Base-by-base conservation (phyloP, 2,329 filamentous ascomycete genomes). In the Leptodontidium sp. region DNA sequence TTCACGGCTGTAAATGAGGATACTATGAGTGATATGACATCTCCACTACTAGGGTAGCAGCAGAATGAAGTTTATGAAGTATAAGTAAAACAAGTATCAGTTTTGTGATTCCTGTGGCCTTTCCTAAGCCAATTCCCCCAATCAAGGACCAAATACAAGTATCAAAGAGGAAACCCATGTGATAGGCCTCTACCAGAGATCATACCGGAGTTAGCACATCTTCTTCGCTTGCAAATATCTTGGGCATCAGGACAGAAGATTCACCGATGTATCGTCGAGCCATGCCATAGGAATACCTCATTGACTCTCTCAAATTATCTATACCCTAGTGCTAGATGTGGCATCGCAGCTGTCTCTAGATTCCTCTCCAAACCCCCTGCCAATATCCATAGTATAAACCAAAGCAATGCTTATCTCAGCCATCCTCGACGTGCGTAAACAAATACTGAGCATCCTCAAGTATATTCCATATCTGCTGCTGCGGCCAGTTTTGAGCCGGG, bases 1-100 rank as follows among this genome's bases (percentile, higher is more conserved):
- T 68, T 72, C 68, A 71, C 65, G 74, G 50, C 47, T 75, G 53
- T 72, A 64, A 65, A 67, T 61, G 55, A 58, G n/a, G 14, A 65
- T 49, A 52, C 61, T 64, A 55, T 53, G 21, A 32, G 9, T 45
- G 50, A 58, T 57, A 32, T 35, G 52, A 57, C 52, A 65, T 65
- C 40, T 65, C 38, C 38, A 58, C 24, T 38, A 49, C 15, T 58
- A 57, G 52, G 21, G 4, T 65, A 65, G 15, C 17, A 57, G 40
- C 62, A 53, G 32, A 43, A 21, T 24, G 11, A 1, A 21, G n/a
- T 21, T 21, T n/a, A 12, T 26, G 47, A 50, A 21, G 1, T 50
- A 50, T 17, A 50, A 50, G 17, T 24, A 2, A 43, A 15, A 26
- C 21, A 21, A 55, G 61, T 29, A 61, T 8, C 24, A 11, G 3